Percentiles rank a stretch among this genome's conserved stretches.
phyloP scores from a whole-genome alignment of 305 asterid species.

The Stenogyne calaminthoides region DNA sequence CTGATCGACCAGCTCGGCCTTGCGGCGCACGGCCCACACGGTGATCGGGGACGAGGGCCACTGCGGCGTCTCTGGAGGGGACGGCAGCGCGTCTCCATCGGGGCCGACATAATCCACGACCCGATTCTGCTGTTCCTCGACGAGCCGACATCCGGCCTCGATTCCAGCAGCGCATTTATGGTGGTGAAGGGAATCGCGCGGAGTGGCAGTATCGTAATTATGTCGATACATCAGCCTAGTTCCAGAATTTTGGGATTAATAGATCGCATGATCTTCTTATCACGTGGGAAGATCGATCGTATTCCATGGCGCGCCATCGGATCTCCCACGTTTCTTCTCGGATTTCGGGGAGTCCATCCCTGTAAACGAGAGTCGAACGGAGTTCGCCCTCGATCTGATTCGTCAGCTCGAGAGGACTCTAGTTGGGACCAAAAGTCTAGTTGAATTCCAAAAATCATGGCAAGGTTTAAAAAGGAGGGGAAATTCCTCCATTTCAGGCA shows the following conservation, averaged over 20 bases:
- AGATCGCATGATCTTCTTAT: slow-evolving; percentile 41
- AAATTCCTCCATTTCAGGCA: not conserved
- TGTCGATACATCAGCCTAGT: slow-evolving; percentile 54
- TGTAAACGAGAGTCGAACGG: slow-evolving; percentile 37
- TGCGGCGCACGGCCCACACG: slow-evolving; percentile 51
- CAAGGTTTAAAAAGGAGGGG: slow-evolving; percentile 8
- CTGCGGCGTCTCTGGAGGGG: slow-evolving; percentile 54
- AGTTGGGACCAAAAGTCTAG: slow-evolving; percentile 37
- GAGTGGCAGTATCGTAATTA: slow-evolving; percentile 52
- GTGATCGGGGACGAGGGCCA: slow-evolving; percentile 53
- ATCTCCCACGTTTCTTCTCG: slow-evolving; percentile 33
- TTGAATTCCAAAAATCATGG: slow-evolving; percentile 41
- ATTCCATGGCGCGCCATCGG: slow-evolving; percentile 40
- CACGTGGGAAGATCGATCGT: slow-evolving; percentile 43
- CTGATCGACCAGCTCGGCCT: slow-evolving; percentile 67
- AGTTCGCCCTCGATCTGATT: slow-evolving; percentile 46
- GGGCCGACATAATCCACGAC: slow-evolving; percentile 49
- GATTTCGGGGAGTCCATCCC: slow-evolving; percentile 49
- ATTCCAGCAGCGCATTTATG: slow-evolving; percentile 52
- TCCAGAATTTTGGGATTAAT: slow-evolving; percentile 38
- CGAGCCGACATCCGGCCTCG: slow-evolving; percentile 55
- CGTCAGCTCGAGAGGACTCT: slow-evolving; percentile 36
- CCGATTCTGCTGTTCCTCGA: slow-evolving; percentile 52
- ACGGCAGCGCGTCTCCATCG: slow-evolving; percentile 52
- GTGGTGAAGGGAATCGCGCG: slow-evolving; percentile 55